These are phyloP conservation scores for Komagataella populi DNA, from an alignment of 805 yeast species.

Conservation along the genomic window DNA sequence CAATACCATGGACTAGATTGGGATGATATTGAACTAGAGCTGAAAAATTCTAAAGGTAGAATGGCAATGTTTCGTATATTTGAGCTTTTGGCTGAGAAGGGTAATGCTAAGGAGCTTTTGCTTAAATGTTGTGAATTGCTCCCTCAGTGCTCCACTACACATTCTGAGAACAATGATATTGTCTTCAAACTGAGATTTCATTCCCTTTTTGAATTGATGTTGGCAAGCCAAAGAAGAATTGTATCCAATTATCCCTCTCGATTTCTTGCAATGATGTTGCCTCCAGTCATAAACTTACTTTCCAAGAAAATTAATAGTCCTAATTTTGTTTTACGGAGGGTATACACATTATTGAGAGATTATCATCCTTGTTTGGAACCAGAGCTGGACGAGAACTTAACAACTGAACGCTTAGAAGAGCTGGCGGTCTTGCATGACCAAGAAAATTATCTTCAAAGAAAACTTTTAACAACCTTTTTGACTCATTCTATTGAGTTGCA, in stretches of 20 bases:
- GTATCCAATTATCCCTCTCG: constrained; percentile 67
- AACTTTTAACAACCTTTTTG: constrained; percentile 47
- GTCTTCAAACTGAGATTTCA: constrained; percentile 48
- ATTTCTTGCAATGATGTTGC: constrained; percentile 55
- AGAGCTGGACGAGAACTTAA: constrained; percentile 11
- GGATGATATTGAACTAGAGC: constrained; percentile 27
- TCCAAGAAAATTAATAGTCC: neutral
- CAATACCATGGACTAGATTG: constrained; percentile 17
- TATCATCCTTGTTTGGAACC: constrained; percentile 35
- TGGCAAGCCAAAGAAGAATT: constrained; percentile 43
- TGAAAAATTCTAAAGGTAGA: constrained; percentile 24
- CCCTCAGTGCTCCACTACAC: constrained; percentile 1
- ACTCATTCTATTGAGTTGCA: constrained; percentile 32
- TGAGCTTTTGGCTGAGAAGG: constrained; percentile 49
- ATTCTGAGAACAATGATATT: constrained; percentile 6
- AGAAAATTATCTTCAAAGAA: constrained; percentile 51
- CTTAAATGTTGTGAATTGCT: constrained; percentile 59
- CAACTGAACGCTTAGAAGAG: constrained; percentile 22
- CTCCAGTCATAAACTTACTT: constrained; percentile 38
- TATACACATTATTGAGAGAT: constrained; percentile 49
- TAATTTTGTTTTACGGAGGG: constrained; percentile 39
- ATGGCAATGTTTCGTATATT: constrained; percentile 31
- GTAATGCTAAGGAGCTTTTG: constrained; percentile 73
- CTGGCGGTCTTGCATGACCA: constrained; percentile 28
- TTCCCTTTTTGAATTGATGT: constrained; percentile 51